A percentile compares a stretch with the other conserved stretches of the same genome.
Evolutionary conservation across 2,329 filamentous ascomycete species (phyloP).

Genomic region (Alternaria angustiovoidea): DNA sequence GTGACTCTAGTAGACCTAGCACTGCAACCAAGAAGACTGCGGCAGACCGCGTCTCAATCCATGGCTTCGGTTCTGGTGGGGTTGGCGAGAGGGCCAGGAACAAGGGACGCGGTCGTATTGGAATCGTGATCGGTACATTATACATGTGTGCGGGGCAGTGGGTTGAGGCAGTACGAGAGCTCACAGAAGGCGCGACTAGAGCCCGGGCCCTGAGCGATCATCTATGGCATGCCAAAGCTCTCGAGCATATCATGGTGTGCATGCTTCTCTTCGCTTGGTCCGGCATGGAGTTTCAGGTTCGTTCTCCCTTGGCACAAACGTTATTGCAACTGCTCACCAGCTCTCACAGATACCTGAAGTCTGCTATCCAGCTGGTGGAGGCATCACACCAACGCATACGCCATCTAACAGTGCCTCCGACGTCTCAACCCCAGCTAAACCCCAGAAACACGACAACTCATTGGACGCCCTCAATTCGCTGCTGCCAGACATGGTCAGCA

Average conservation of each 20-base stretch:
- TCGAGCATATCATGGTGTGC: slow-evolving; percentile 86
- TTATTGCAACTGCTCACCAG: slow-evolving; percentile 11
- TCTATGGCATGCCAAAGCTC: slow-evolving; percentile 95
- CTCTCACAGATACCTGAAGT: slow-evolving; percentile 61
- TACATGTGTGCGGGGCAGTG: slow-evolving; percentile 91
- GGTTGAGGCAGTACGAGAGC: slow-evolving; percentile 84
- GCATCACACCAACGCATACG: slow-evolving; percentile 54
- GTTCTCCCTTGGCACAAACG: slow-evolving; percentile 19
- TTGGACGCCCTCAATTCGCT: slow-evolving; percentile 62
- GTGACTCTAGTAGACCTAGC: slow-evolving; percentile 33
- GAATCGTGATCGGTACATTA: slow-evolving; percentile 81
- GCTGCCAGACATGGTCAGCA: slow-evolving; percentile 77
- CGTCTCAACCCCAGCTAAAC: slow-evolving; percentile 52
- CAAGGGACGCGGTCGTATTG: slow-evolving; percentile 80
- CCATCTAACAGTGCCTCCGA: slow-evolving; percentile 51
- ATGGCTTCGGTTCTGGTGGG: slow-evolving; percentile 71
- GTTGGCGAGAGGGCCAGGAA: slow-evolving; percentile 79
- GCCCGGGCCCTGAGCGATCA: slow-evolving; percentile 86
- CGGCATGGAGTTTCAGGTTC: slow-evolving; percentile 80
- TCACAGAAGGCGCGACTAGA: slow-evolving; percentile 79
- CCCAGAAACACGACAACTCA: slow-evolving; percentile 51
- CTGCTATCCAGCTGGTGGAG: slow-evolving; percentile 57
- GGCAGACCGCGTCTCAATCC: slow-evolving; percentile 68
- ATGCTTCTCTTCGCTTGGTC: slow-evolving; percentile 86
- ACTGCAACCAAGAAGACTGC: slow-evolving; percentile 64